phyloP scores from a whole-genome alignment of 2,329 filamentous ascomycete species.

The Pyrenophora tritici-repentis region DNA sequence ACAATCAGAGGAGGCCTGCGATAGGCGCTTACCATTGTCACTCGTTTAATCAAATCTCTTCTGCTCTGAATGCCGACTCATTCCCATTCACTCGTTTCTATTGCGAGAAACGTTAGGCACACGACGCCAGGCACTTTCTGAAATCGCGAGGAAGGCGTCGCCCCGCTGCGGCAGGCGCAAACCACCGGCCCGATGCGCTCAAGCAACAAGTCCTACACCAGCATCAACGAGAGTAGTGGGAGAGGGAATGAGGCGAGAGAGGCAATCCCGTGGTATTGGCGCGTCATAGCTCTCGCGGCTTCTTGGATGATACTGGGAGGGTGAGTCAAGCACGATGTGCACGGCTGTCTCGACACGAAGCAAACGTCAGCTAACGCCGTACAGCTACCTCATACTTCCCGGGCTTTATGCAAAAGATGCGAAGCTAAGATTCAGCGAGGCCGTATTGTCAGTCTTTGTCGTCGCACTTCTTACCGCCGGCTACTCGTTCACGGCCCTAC shows the following conservation, averaged over 20 bases:
- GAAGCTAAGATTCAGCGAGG: slow-evolving; percentile 48
- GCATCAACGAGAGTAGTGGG: slow-evolving; percentile 26
- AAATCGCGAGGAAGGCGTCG: slow-evolving; percentile 26
- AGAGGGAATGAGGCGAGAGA: slow-evolving; percentile 23
- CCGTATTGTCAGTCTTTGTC: slow-evolving; percentile 52
- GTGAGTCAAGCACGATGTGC: slow-evolving; percentile 37
- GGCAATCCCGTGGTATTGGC: slow-evolving; percentile 55
- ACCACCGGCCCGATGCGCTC: slow-evolving; percentile 38
- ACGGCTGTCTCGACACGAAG: slow-evolving; percentile 1
- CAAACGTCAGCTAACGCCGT: slow-evolving; percentile 19
- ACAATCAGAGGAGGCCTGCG: slow-evolving; percentile 3
- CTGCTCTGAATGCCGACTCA: slow-evolving; percentile 23
- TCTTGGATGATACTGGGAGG: slow-evolving; percentile 57
- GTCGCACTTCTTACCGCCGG: slow-evolving; percentile 55
- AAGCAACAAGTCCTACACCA: slow-evolving; percentile 36
- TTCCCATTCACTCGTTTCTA: slow-evolving; percentile 12
- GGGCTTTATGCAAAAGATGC: slow-evolving; percentile 51
- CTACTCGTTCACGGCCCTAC: slow-evolving; percentile 54
- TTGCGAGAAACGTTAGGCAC: slow-evolving; percentile 14
- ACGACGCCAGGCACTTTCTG: slow-evolving; percentile 22
- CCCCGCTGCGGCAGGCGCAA: slow-evolving; percentile 24
- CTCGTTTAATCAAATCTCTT: slow-evolving; percentile 4
- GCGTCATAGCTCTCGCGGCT: slow-evolving; percentile 49
- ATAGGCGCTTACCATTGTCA: slow-evolving; percentile 15
- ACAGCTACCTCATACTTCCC: slow-evolving; percentile 56